Evolutionary conservation across 805 yeast genomes (phyloP), one percentile per base, ranked within the genome.

Genomic region (Metschnikowia lochheadii): DNA sequence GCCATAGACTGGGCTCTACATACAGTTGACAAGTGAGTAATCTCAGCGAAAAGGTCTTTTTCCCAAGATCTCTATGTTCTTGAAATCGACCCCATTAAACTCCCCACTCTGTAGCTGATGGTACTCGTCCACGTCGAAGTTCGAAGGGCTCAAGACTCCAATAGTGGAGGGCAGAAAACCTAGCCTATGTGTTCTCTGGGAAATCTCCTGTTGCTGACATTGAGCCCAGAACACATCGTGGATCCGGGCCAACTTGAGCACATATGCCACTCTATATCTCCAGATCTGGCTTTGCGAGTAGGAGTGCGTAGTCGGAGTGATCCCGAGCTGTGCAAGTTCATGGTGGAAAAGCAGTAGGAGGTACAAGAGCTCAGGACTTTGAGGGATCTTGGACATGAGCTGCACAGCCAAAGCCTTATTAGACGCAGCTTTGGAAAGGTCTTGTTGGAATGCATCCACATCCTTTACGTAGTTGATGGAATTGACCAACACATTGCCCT

Each of bases 121-220:
- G 54, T 68, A 69, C 6, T 55, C 59, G 3, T 62, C 63, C 2
- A n/a, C 20, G 1, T 60, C 55, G 53, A 70, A 73, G 52, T 73
- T 62, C 40, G 52, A 52, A 1, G 78, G 78, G 53, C 73, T 77
- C 32, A 73, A 57, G 5, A 73, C 44, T 13, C 78, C 78, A 15
- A 73, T 52, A 35, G 63, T 53, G 14, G 51, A 38, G 2, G 64
- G 62, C 58, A 54, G 55, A 40, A 57, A 60, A 7, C 60, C 58
- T 26, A 73, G 53, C 40, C 41, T 42, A 54, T 73, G 75, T 8
- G 48, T 53, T 23, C 66, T 68, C 37, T 67, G 58, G 14, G 75
- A 63, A 5, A 72, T 58, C 31, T 68, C 66, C 33, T 56, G 51
- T 6, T 58, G 44, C 20, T 56, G 63, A 49, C 76, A 69, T 46